These are phyloP conservation scores for Inga leiocalycina DNA, from an alignment of 306 rosid species.

Conservation along the genomic window DNA sequence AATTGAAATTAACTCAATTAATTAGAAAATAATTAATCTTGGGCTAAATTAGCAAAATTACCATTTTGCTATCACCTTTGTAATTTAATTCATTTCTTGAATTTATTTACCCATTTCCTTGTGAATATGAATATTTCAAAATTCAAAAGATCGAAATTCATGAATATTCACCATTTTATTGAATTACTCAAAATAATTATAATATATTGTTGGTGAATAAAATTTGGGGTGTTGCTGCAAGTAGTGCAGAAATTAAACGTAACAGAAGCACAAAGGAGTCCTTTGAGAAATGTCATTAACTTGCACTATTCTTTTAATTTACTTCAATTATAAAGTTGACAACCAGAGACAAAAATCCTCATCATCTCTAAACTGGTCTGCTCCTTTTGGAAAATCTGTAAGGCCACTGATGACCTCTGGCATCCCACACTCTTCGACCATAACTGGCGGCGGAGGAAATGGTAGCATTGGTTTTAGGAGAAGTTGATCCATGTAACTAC, in stretches of 20 bases:
- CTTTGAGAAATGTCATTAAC: neutral
- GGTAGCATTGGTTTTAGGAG: neutral
- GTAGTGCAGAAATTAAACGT: no score
- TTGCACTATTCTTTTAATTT: neutral
- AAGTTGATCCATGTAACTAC: neutral
- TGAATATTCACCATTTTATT: no score
- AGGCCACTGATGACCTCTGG: neutral
- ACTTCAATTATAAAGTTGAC: slow-evolving; percentile 18
- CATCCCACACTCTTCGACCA: neutral
- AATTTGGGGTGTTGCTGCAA: neutral
- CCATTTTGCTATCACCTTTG: no score
- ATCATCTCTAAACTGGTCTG: slow-evolving; percentile 11
- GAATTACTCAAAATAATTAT: no score
- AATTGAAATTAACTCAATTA: no score
- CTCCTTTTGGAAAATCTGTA: slow-evolving; percentile 15
- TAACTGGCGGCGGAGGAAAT: neutral
- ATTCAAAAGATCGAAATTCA: no score
- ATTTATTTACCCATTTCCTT: no score
- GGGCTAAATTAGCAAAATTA: no score
- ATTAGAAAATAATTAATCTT: no score
- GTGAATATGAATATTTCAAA: no score
- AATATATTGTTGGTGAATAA: no score
- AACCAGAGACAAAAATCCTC: slow-evolving; percentile 28
- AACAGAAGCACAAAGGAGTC: neutral
- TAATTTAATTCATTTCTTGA: no score